Conservation (phyloP, 176 grass and related monocot genomes). For the Poa annua region DNA sequence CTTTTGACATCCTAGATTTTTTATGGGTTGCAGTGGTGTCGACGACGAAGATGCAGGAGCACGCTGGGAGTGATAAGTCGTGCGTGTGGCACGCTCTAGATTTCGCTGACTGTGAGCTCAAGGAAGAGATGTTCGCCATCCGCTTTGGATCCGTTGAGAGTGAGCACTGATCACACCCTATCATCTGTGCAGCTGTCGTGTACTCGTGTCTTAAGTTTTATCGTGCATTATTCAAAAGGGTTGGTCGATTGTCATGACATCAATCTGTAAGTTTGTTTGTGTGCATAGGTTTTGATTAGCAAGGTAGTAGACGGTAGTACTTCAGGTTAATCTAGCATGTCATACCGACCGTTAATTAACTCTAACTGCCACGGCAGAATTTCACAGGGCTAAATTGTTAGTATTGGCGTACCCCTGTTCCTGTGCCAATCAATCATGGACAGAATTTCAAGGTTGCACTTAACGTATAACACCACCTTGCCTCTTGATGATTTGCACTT, state of each 20-base stretch:
- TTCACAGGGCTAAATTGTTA: not conserved
- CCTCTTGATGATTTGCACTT: not conserved
- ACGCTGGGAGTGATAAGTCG: constrained; percentile 79
- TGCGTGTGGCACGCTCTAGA: constrained; percentile 86
- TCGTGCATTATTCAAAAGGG: not conserved
- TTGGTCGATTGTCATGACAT: not conserved
- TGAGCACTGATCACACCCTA: constrained; percentile 41
- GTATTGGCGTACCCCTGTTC: not conserved
- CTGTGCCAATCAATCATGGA: not conserved
- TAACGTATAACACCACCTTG: not conserved
- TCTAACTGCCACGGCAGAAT: not conserved
- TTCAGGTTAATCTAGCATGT: not conserved
- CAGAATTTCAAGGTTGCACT: not conserved
- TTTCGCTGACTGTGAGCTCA: constrained; percentile 79
- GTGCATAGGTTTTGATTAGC: not conserved
- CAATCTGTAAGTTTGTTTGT: not conserved
- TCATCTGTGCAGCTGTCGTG: constrained; percentile 8
- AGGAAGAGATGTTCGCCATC: constrained; percentile 87
- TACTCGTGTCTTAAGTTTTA: not conserved
- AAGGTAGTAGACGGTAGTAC: not conserved
- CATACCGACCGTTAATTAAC: not conserved
- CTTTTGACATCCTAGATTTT: not conserved
- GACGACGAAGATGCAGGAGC: constrained; percentile 80
- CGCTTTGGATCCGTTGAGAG: constrained; percentile 86
- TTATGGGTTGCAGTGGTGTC: constrained; percentile 54